A percentile compares a stretch with the other conserved stretches of the same genome.
phyloP scores from a whole-genome alignment of 1,284 basidiomycete species.

The Wallemia mellicola region DNA sequence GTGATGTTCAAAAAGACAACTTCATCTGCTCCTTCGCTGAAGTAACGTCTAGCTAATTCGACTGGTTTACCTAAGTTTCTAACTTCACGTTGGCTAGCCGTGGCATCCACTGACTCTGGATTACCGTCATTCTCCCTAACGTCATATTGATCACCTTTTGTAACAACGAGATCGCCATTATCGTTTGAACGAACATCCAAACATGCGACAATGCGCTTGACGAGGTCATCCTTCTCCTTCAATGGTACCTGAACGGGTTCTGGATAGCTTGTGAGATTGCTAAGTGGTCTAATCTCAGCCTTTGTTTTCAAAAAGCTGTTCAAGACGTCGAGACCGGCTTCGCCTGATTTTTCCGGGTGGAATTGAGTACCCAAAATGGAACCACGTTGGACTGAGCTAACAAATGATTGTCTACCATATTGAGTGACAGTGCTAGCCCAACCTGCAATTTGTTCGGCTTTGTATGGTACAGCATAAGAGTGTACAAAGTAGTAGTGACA shows the following conservation, averaged over 20 bases:
- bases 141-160: conserved; percentile 97
- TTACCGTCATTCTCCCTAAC: conserved; percentile 45
- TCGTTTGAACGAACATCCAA: conserved; percentile 96
- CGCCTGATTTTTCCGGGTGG: conserved; percentile 92
- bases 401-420: conserved; percentile 79
- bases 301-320: conserved; percentile 45
- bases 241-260: conserved; percentile 1
- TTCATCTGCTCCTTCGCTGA: conserved; percentile 72
- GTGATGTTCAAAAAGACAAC: conserved; percentile 97
- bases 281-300: conserved; percentile 3
- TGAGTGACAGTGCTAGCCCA: conserved; percentile 72
- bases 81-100: conserved; percentile 33
- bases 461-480: conserved; percentile 59
- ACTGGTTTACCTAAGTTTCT: conserved; percentile 96
- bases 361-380: conserved; percentile 91
- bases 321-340: conserved; percentile 57
- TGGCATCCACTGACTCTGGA: conserved; percentile 4
- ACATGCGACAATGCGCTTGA: conserved; percentile 86
- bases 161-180: conserved; percentile 78
- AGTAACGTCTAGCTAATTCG: conserved; percentile 64
- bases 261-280: conserved; percentile 9
- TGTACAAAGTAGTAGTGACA: conserved; percentile 85
- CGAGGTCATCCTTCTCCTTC: conserved; percentile 28
- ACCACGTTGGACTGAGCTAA: conserved; percentile 49
- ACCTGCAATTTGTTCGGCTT: conserved; percentile 16